Base-by-base conservation (phyloP, 257 asterid species). In the Capsicum chinense region DNA sequence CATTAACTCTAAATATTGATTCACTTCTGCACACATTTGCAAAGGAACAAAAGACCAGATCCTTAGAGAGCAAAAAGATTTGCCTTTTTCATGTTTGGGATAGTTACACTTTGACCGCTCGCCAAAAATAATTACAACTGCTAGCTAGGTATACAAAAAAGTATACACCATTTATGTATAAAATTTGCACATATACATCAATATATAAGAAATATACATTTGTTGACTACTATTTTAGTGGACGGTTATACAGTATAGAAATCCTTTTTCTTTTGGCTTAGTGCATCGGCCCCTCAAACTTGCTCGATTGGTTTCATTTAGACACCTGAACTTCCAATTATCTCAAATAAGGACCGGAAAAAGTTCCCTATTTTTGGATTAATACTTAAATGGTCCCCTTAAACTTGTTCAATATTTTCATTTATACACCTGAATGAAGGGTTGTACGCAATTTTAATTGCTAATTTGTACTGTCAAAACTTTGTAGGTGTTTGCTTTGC, bases 401-500 rank as follows among this genome's bases (percentile, higher is more conserved):
- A 63, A 63, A 63, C 17, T 67, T 14, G 3, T n/a, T 1, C n/a
- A 0, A 2, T 13, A 1, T 11, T 59, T 59, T 5, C 74, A 67
- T 35, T 35, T 35, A 35, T 19, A 67, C 50, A 35, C 50, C 42
- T 67, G 13, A 67, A 15, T 13, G 37, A 37, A 68, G 52, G 47
- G 15, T 15, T 68, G 17, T 37, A 35, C 6, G 10, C 1, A 3
- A 1, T 3, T 44, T 8, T 11, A 47, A 8, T 16, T 74, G 17
- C 44, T 74, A 74, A 50, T 50, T 50, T 74, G 19, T 50, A 50
- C 21, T 19, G 5, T 74, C 10, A 7, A 74, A 48, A 48, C 62
- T 19, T 5, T 74, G 17, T 58, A 92, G 95, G 86, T 88, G 1
- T 92, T 93, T 50, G 98, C 99, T 13, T 79, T 95, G 86, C 90